A percentile compares a stretch with the other conserved stretches of the same genome.
Evolutionary conservation across 257 asterid genomes (phyloP).

Genomic region (Rehmannia glutinosa): DNA sequence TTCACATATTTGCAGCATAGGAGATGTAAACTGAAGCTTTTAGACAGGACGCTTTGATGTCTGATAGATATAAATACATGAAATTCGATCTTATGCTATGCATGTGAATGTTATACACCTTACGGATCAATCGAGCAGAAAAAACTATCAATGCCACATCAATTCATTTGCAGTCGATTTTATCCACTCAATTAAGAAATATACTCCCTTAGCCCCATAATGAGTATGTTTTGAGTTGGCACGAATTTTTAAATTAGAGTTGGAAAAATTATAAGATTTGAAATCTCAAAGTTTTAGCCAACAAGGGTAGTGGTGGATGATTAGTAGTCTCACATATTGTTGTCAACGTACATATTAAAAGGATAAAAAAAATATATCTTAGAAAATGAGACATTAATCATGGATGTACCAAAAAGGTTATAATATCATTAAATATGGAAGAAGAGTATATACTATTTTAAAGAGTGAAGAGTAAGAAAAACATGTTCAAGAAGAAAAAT

Average conservation of each 20-base stretch:
- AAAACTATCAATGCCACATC: background rate
- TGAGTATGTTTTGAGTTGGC: background rate
- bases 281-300: background rate
- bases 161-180: slow-evolving; percentile 14
- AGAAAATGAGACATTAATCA: background rate
- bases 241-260: too few relatives aligned
- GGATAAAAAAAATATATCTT: background rate
- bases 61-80: too few relatives aligned
- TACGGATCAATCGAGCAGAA: background rate
- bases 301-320: background rate
- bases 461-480: background rate
- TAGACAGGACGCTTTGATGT: too few relatives aligned
- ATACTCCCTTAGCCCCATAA: background rate
- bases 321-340: background rate
- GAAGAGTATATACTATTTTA: background rate
- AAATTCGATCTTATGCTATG: background rate
- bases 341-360: background rate
- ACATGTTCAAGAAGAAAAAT: background rate
- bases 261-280: background rate
- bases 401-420: background rate
- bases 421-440: background rate
- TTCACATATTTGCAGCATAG: too few relatives aligned
- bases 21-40: too few relatives aligned
- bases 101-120: too few relatives aligned
- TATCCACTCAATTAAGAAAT: background rate